Evolutionary conservation across 176 grass and related monocot species (phyloP).

Genomic region (Aegilops umbellulata): DNA sequence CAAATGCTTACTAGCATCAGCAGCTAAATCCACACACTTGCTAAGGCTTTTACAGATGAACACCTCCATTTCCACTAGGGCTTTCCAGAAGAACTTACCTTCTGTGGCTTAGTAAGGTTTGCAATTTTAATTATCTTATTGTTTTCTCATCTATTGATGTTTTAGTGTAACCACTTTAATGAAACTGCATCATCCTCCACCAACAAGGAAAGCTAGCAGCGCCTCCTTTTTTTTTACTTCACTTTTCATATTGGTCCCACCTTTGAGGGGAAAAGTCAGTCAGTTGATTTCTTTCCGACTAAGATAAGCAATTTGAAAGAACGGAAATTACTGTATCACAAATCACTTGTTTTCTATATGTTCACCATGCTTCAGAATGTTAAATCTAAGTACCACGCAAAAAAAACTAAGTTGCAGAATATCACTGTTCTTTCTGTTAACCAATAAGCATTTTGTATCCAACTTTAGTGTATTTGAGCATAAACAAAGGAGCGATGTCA

Average conservation of each 20-base stretch:
- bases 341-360: slow-evolving; percentile 9
- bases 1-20: background rate
- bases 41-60: background rate
- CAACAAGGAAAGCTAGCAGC: slow-evolving; percentile 13
- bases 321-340: background rate
- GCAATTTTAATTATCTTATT: background rate
- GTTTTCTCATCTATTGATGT: background rate
- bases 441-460: background rate
- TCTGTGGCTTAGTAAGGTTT: background rate
- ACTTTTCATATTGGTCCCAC: slow-evolving; percentile 2
- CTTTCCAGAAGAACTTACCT: slow-evolving; percentile 3
- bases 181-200: slow-evolving; percentile 23
- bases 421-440: background rate
- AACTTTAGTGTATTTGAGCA: background rate
- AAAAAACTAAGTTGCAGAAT: too few relatives aligned
- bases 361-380: background rate
- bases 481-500: too few relatives aligned
- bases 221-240: background rate
- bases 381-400: too few relatives aligned
- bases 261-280: background rate
- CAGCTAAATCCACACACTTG: slow-evolving; percentile 12
- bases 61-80: background rate
- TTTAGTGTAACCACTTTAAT: slow-evolving; percentile 7
- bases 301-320: slow-evolving; percentile 7
- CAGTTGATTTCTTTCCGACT: slow-evolving; percentile 28